Conservation (phyloP, 352 stramenopile species). For the Phytophthora pluvialis region DNA sequence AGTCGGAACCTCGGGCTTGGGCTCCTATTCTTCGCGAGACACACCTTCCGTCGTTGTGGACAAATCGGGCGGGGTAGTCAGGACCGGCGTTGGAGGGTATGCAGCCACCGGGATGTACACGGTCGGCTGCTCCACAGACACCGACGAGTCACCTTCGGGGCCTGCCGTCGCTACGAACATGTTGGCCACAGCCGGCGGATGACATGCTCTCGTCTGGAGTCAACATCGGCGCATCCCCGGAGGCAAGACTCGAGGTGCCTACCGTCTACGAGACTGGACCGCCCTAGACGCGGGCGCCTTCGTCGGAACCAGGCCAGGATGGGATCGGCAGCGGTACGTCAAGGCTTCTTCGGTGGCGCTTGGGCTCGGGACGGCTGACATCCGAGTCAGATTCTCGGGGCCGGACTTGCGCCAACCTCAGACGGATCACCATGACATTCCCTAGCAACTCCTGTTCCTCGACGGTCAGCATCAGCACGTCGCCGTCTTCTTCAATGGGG, state of each 20-base stretch:
- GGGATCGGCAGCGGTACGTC: background rate
- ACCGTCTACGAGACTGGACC: background rate
- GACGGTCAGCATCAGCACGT: too few species aligned
- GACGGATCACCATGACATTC: background rate
- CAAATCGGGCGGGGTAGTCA: too few species aligned
- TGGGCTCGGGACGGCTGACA: background rate
- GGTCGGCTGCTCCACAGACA: too few species aligned
- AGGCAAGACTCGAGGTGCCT: background rate
- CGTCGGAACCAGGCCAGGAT: background rate
- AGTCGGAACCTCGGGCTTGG: too few species aligned
- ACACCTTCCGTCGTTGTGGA: too few species aligned
- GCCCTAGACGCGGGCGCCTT: conserved; percentile 7
- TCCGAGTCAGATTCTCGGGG: conserved; percentile 8
- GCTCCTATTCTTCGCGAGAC: too few species aligned
- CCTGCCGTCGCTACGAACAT: too few species aligned
- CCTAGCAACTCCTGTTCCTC: too few species aligned
- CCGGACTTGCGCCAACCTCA: background rate
- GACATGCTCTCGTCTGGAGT: conserved; percentile 12
- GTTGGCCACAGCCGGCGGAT: background rate
- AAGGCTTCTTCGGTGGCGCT: background rate
- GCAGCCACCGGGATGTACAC: too few species aligned
- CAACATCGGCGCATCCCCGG: conserved; percentile 5
- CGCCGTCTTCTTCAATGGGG: too few species aligned
- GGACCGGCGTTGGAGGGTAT: too few species aligned
- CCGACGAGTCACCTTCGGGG: too few species aligned